phyloP scores from a whole-genome alignment of 2,329 filamentous ascomycete genomes.

The Aspergillus jensenii region DNA sequence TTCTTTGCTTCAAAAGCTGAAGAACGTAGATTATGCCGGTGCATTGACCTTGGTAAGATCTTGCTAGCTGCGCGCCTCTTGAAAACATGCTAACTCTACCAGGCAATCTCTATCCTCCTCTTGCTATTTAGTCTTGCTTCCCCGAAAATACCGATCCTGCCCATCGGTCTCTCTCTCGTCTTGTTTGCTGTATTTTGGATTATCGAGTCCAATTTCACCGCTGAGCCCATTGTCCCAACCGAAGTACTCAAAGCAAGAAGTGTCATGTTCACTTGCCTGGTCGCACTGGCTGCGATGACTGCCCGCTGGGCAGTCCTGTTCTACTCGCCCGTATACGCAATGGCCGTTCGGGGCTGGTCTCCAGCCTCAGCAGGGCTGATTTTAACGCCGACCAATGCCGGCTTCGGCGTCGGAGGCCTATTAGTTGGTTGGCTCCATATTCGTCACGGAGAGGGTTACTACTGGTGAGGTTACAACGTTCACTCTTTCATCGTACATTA shows the following conservation, averaged over 20 bases:
- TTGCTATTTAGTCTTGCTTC: constrained; percentile 71
- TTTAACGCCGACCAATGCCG: constrained; percentile 76
- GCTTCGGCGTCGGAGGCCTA: constrained; percentile 73
- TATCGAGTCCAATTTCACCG: constrained; percentile 63
- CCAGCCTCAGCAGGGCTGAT: constrained; percentile 72
- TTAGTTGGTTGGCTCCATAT: constrained; percentile 75
- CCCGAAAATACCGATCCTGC: constrained; percentile 58
- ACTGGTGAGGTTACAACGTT: constrained; percentile 43
- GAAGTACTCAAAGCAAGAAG: constrained; percentile 67
- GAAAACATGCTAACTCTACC: not conserved
- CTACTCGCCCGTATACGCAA: constrained; percentile 76
- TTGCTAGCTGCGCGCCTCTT: not conserved
- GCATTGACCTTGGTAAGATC: constrained; percentile 61
- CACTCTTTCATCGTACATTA: not conserved
- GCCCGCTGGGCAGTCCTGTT: constrained; percentile 78
- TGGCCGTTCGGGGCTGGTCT: constrained; percentile 69
- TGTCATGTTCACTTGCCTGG: constrained; percentile 70
- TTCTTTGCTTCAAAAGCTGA: constrained; percentile 56
- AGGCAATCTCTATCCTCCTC: constrained; percentile 66
- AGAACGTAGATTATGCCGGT: constrained; percentile 72
- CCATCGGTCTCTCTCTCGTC: constrained; percentile 60
- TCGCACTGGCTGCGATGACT: constrained; percentile 76
- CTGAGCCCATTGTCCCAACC: constrained; percentile 74
- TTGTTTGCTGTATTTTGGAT: constrained; percentile 59
- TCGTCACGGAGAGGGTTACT: constrained; percentile 71